These are phyloP conservation scores for Echria macrotheca DNA, from an alignment of 495 filamentous ascomycete species.

Conservation along the genomic window DNA sequence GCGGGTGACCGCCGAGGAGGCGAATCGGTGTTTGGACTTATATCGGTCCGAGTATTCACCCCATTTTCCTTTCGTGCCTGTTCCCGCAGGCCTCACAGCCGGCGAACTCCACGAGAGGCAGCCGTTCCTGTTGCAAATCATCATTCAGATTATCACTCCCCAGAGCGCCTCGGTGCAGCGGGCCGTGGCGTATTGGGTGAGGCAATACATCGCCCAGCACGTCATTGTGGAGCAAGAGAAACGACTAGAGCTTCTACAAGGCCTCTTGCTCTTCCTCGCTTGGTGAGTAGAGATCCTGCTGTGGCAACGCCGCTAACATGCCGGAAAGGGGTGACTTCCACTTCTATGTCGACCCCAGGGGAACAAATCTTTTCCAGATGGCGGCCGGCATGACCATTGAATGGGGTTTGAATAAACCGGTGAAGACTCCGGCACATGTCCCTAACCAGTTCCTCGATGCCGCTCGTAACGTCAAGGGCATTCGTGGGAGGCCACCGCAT, in stretches of 20 bases:
- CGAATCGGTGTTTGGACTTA: slow-evolving; percentile 8
- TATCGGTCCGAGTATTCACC: slow-evolving; percentile 20
- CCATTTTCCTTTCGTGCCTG: slow-evolving; percentile 23
- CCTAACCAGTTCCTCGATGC: slow-evolving; percentile 11
- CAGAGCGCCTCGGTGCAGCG: slow-evolving; percentile 17
- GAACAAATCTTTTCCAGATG: slow-evolving; percentile 19
- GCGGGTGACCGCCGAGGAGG: slow-evolving; percentile 14
- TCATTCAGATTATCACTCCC: slow-evolving; percentile 17
- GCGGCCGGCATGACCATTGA: slow-evolving; percentile 17
- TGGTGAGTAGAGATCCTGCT: slow-evolving; percentile 18
- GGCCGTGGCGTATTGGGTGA: slow-evolving; percentile 10
- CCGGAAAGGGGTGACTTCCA: slow-evolving; percentile 17
- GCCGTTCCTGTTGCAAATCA: slow-evolving; percentile 23
- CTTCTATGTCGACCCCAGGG: slow-evolving; percentile 15
- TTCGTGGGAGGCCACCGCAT: slow-evolving; percentile 2
- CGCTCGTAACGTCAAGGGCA: slow-evolving; percentile 4
- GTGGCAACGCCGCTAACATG: no score
- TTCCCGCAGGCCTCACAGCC: slow-evolving; percentile 9
- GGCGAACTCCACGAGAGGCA: slow-evolving; percentile 11
- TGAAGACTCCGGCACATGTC: not conserved
- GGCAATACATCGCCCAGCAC: slow-evolving; percentile 16
- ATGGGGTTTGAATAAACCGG: slow-evolving; percentile 17
- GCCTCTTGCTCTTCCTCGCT: slow-evolving; percentile 18
- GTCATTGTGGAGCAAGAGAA: slow-evolving; percentile 20
- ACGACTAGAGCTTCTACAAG: slow-evolving; percentile 25